Base-by-base conservation (phyloP, 306 rosid genomes). In the Vigna reflexopilosa region DNA sequence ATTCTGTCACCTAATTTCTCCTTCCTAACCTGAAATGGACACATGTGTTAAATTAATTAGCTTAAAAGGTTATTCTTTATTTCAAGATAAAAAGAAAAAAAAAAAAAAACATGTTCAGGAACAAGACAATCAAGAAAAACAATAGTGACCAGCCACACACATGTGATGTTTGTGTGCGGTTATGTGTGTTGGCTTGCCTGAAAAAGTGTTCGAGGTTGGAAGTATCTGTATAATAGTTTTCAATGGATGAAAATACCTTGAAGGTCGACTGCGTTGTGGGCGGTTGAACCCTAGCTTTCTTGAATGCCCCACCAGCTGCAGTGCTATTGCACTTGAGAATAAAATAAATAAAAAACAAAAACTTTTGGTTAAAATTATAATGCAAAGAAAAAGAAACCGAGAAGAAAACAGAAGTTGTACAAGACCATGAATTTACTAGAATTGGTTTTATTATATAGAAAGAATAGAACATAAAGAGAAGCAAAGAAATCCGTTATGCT, bases 1-100 rank as follows among this genome's bases (percentile, higher is more conserved):
- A 96, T 89, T 93, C 98, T 93, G 84, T 96, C 99, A 77, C 99
- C 99, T 81, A 96, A 89, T 88, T 96, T 96, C 87, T 96, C 99
- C 92, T 96, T 96, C 93, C 99, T 88, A 70, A 93, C 99, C 99
- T 96, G 88, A 73, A 49, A 81, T 68, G 72, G 36, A 20, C 54
- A 70, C 82, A 78, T 73, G 77, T 44, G 83, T 80, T 42, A 42
- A 42, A 38, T 62, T 32, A 44, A 44, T 70, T 67, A 73, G 72
- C 58, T 48, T 56, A 8, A 11, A 26, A 26, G 28, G 59, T 48
- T 73, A 78, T 78, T 74, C 83, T 58, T 56, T 36, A 19, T 47
- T 22, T n/a, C 57, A 30, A 47, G 77, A 77, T 76, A 82, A 80
- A 56, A 70, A 72, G 24, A 28, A 28, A 72, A 66, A 47, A 24